Base-by-base conservation (phyloP, 2,329 filamentous ascomycete genomes). In the Pseudogymnoascus sp. region DNA sequence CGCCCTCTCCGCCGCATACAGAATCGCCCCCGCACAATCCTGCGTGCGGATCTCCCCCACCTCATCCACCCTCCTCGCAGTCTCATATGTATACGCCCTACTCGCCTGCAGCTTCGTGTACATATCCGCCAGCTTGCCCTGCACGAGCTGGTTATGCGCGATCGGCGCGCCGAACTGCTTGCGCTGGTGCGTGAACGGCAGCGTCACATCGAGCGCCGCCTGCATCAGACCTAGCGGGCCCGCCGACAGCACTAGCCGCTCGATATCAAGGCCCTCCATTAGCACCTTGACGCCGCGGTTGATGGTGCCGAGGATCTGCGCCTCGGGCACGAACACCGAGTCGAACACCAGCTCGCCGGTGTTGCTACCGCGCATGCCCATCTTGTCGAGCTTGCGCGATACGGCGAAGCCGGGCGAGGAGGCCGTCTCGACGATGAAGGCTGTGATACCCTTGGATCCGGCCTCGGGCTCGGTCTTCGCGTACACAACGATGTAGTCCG, bases 291-390 rank as follows among this genome's bases (percentile, higher is more conserved):
- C 93, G 66, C 95, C 95, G 61, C 83, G 85, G 78, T 96, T 89
- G 64, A 96, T 72, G 40, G 83, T 76, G 31, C 95, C 95, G 0
- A 99, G 83, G 0, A 97, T 77, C 74, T 96, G 91, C 70, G 89
- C 88, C 7, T 80, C 78, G 3, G 95, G 92, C 6, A 97, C 91
- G 72, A 97, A 96, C 64, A 97, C 91, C 68, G 88, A 82, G 66
- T 96, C 92, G 69, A 97, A 96, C 63, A 93, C 84, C 23, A 97
- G 83, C 76, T 97, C 95, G 70, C 95, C 95, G 0, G 95, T 97
- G 77, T 97, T 97, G 69, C 90, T 95, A 64, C 95, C 95, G 64
- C 95, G 86, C 95, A 99, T 99, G 69, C 95, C 95, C 76, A 99
- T 88, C 79, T 99, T 97, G 81, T 97, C 93, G 17, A 97, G 86